Conservation (phyloP, 108 stramenopile species). For the Thalassiosira profunda region DNA sequence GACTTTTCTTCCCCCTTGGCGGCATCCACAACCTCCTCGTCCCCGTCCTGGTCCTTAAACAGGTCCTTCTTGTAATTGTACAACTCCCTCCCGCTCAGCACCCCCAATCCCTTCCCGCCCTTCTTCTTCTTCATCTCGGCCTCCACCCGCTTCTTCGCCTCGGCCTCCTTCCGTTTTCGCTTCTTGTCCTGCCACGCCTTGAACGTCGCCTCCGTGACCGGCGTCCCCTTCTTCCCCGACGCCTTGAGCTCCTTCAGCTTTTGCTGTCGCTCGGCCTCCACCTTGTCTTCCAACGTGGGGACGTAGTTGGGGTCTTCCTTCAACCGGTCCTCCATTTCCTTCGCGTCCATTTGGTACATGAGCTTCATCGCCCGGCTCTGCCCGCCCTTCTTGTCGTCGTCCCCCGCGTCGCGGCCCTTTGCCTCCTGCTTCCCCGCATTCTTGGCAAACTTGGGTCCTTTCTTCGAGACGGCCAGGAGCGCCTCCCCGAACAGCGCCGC, state of each 20-base stretch:
- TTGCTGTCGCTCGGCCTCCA: constrained; percentile 87
- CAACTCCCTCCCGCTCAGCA: constrained; percentile 83
- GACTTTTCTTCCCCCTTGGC: constrained; percentile 6
- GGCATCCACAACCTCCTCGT: constrained; percentile 19
- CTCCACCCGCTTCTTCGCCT: constrained; percentile 82
- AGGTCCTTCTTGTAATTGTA: constrained; percentile 89
- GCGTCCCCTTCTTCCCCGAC: constrained; percentile 74
- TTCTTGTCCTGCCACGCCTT: constrained; percentile 88
- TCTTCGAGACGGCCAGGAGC: constrained; percentile 76
- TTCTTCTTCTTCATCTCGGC: constrained; percentile 92
- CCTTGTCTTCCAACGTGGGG: constrained; percentile 88
- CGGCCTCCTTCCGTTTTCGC: constrained; percentile 76
- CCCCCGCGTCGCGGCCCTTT: constrained; percentile 75
- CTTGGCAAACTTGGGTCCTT: constrained; percentile 51
- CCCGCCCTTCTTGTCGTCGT: constrained; percentile 62
- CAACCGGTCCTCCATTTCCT: constrained; percentile 88
- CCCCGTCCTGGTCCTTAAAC: constrained; percentile 75
- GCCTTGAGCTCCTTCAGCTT: constrained; percentile 84
- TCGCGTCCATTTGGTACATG: constrained; percentile 91
- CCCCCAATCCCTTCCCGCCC: constrained; percentile 89
- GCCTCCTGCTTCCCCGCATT: constrained; percentile 79
- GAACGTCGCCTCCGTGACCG: constrained; percentile 84
- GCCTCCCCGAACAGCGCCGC: constrained; percentile 89
- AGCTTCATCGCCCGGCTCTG: constrained; percentile 78
- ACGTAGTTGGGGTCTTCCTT: constrained; percentile 94